Conservation (phyloP, 805 yeast genomes). For the Brettanomyces bruxellensis region DNA sequence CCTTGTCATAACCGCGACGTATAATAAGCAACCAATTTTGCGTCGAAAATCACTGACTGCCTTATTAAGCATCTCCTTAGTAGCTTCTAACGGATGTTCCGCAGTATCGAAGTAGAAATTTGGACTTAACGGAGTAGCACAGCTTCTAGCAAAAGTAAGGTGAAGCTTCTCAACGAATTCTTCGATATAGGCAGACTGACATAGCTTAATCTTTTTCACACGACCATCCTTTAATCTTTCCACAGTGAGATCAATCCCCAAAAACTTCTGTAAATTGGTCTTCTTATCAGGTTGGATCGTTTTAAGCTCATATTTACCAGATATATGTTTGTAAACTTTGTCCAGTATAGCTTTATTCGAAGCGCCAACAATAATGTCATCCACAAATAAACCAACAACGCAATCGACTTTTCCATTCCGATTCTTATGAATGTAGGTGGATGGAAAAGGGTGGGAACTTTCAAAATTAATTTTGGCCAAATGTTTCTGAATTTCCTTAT, state of each 20-base stretch:
- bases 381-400: not conserved
- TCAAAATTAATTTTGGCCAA: no score
- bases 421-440: not conserved
- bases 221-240: not conserved
- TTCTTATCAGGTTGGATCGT: not conserved
- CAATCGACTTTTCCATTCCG: not conserved
- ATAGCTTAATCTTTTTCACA: not conserved
- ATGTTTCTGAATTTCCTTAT: not conserved
- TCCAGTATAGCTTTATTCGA: not conserved
- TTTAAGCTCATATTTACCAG: not conserved
- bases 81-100: no score
- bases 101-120: no score
- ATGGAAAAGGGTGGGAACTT: not conserved
- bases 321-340: not conserved
- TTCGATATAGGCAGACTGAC: not conserved
- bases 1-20: no score
- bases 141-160: no score
- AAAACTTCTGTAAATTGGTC: not conserved
- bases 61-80: no score
- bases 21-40: no score
- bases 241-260: not conserved
- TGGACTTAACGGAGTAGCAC: no score
- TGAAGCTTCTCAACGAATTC: no score
- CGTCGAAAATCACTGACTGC: no score
- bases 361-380: not conserved